Evolutionary conservation across 352 stramenopile genomes (phyloP), one percentile per base, ranked within the genome.

Genomic region (Pythium pyrilobum): DNA sequence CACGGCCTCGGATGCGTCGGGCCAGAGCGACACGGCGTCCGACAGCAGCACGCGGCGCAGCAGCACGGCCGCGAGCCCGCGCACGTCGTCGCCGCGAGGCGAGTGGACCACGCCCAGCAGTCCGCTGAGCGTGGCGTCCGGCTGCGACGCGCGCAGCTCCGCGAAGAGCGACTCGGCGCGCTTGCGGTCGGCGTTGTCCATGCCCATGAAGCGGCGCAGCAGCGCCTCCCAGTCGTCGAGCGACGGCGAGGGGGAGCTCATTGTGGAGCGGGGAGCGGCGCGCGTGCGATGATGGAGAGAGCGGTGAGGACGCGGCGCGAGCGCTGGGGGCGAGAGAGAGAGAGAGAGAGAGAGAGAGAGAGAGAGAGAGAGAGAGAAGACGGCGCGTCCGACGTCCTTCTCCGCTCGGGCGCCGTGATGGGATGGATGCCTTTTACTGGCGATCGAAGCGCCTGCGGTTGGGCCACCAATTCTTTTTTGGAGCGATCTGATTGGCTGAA

Each of bases 21-120:
- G 77, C 82, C 82, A 93, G 7, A 93, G 70, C 37, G 78, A 90
- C 29, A 91, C 78, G 10, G 79, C 69, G 56, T 94, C 83, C 4
- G 77, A 79, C 16, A 94, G 63, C 52, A 94, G 51, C 49, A 92
- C 81, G 52, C 81, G 78, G 2, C 81, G 75, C 44, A 94, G 54
- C 15, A 94, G 67, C 34, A 94, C 79, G 27, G 83, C 81, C 27
- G 81, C 79, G 44, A 94, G 56, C 0, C 74, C 74, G 28, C 83
- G 83, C 13, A 92, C 69, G 53, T 90, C 80, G 50, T 91, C 81
- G 21, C 71, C 65, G 25, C 68, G 67, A 27, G 39, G 13, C 29
- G 78, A 85, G 62, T 88, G 78, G 25, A 89, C 60, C 20, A 92
- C 66, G 27, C 64, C 59, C 42, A 85, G 61, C 23, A 92, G 70